These are phyloP conservation scores for Sporothrix euskadiensis DNA, from an alignment of 2,329 filamentous ascomycete genomes.

Conservation along the genomic window DNA sequence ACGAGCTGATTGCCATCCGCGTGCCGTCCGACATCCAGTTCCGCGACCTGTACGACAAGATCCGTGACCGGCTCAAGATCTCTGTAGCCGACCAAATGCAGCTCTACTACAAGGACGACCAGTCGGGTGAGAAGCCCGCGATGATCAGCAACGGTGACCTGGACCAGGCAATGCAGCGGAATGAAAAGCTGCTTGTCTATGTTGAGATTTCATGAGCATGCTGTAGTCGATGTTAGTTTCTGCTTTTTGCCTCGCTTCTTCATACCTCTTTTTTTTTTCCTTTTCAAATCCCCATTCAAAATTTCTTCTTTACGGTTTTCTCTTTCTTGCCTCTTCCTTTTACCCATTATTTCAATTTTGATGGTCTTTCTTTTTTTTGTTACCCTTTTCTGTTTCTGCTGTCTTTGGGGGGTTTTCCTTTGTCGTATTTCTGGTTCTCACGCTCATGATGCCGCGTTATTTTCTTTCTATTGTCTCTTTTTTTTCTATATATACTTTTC, in stretches of 20 bases:
- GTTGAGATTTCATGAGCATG: conserved; percentile 55
- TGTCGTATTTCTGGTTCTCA: neutral
- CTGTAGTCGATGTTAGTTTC: neutral
- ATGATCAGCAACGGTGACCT: conserved; percentile 80
- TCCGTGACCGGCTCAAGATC: conserved; percentile 80
- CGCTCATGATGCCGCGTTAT: neutral
- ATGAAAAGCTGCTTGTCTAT: conserved; percentile 82
- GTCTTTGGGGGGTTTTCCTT: neutral
- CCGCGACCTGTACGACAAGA: conserved; percentile 76
- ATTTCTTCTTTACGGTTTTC: neutral
- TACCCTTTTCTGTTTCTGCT: neutral
- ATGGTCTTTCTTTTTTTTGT: neutral
- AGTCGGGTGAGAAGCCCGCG: conserved; percentile 70
- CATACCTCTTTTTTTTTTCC: neutral
- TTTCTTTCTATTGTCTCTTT: neutral
- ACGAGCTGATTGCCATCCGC: conserved; percentile 87
- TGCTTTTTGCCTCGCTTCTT: neutral
- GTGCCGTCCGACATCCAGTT: conserved; percentile 80
- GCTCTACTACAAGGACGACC: conserved; percentile 84
- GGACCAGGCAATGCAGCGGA: conserved; percentile 75
- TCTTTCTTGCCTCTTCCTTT: neutral
- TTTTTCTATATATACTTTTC: conserved; percentile 1
- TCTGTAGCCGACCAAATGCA: conserved; percentile 67
- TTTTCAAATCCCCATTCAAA: neutral
- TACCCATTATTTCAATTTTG: neutral